These are phyloP conservation scores for Epichloe uncinata DNA, from an alignment of 2,329 filamentous ascomycete genomes.

Conservation along the genomic window DNA sequence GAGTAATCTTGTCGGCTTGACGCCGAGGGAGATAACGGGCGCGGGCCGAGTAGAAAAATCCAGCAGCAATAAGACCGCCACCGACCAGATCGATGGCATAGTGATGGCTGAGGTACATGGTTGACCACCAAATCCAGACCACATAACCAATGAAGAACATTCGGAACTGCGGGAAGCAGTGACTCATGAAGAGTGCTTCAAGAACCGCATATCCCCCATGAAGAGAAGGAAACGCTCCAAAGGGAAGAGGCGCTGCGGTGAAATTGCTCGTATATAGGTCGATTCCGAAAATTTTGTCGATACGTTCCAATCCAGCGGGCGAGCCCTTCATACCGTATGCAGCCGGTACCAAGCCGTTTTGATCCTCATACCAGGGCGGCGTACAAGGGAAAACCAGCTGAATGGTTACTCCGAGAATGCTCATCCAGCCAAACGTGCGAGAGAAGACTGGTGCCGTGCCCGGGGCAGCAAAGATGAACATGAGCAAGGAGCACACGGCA, in stretches of 20 bases:
- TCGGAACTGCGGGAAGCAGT: conserved; percentile 75
- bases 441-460: conserved; percentile 76
- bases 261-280: conserved; percentile 91
- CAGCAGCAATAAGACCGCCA: conserved; percentile 64
- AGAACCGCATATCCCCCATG: conserved; percentile 88
- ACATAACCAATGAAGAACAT: conserved; percentile 73
- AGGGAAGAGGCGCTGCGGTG: conserved; percentile 78
- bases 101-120: conserved; percentile 96
- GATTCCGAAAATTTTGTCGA: conserved; percentile 80
- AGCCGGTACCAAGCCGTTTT: conserved; percentile 78
- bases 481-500: conserved; percentile 59
- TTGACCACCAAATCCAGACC: conserved; percentile 95
- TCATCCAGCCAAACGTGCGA: conserved; percentile 84
- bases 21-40: conserved; percentile 68
- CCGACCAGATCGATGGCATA: conserved; percentile 89
- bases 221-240: conserved; percentile 87
- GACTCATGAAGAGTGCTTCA: conserved; percentile 84
- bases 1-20: conserved; percentile 71
- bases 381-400: conserved; percentile 89
- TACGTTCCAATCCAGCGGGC: conserved; percentile 75
- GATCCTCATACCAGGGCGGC: conserved; percentile 93
- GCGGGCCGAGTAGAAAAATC: conserved; percentile 72
- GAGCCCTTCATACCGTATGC: conserved; percentile 86
- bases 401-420: conserved; percentile 73
- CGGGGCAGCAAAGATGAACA: conserved; percentile 83